These are phyloP conservation scores for Tetracentron sinense DNA, from an alignment of 164 flowering plant genomes.

Conservation along the genomic window DNA sequence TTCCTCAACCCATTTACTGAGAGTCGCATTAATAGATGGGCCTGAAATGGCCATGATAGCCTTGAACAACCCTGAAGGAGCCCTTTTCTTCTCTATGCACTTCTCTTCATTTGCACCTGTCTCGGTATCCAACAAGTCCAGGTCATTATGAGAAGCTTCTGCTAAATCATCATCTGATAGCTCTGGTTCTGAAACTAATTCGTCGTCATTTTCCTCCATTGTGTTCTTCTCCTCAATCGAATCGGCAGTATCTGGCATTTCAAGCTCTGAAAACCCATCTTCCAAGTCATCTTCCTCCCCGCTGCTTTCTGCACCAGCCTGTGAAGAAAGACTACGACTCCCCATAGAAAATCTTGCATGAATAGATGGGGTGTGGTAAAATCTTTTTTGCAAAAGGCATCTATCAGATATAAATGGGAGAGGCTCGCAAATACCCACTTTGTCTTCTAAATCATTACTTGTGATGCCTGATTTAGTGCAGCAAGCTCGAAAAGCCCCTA, in stretches of 20 bases:
- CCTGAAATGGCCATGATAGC: slow-evolving; percentile 37
- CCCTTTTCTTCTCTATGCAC: slow-evolving; percentile 9
- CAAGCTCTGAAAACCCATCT: slow-evolving; percentile 83
- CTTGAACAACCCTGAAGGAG: slow-evolving; percentile 29
- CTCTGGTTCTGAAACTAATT: slow-evolving; percentile 40
- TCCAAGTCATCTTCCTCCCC: slow-evolving; percentile 58
- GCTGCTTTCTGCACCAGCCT: slow-evolving; percentile 55
- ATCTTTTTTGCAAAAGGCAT: slow-evolving; percentile 12
- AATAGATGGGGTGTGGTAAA: slow-evolving; percentile 12
- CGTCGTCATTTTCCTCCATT: slow-evolving; percentile 32
- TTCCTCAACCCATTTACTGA: slow-evolving; percentile 62
- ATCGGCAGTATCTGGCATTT: slow-evolving; percentile 22
- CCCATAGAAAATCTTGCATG: slow-evolving; percentile 15
- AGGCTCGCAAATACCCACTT: slow-evolving; percentile 8
- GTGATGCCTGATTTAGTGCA: slow-evolving; percentile 20
- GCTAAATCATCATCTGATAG: slow-evolving; percentile 39
- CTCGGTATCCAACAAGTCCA: slow-evolving; percentile 33
- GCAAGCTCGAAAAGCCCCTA: slow-evolving; percentile 22
- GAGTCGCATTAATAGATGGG: slow-evolving; percentile 26
- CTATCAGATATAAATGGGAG: slow-evolving; percentile 4
- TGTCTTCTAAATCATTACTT: slow-evolving; percentile 15
- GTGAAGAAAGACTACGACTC: slow-evolving; percentile 48
- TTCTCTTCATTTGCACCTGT: slow-evolving; percentile 15
- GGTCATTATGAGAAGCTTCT: slow-evolving; percentile 28
- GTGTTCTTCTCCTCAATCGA: not conserved